Percentiles rank a stretch among this genome's conserved stretches.
These are phyloP conservation scores for Hermanozyma aechmeae DNA, from an alignment of 805 yeast species.

Conservation along the genomic window DNA sequence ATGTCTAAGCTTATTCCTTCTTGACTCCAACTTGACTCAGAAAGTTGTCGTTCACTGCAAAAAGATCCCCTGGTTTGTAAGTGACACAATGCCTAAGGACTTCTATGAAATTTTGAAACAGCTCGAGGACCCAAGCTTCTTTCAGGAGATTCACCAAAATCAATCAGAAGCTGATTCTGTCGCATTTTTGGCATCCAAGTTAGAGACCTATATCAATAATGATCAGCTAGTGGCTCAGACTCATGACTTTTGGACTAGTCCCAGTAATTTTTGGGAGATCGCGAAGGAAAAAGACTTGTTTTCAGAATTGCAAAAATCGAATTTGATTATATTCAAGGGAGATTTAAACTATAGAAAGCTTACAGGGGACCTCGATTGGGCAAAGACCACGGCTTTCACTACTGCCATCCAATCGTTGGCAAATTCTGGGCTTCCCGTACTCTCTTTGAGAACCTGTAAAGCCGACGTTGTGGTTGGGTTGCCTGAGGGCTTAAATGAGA, in stretches of 20 bases:
- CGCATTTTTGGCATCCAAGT: conserved; percentile 11
- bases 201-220: conserved; percentile 11
- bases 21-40: conserved; percentile 60
- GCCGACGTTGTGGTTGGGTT: conserved; percentile 94
- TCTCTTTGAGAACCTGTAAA: conserved; percentile 86
- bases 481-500: conserved; percentile 60
- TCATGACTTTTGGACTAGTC: conserved; percentile 82
- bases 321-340: conserved; percentile 81
- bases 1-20: conserved; percentile 28
- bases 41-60: conserved; percentile 78
- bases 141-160: conserved; percentile 28
- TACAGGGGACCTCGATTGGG: conserved; percentile 89
- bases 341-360: conserved; percentile 93
- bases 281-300: conserved; percentile 57
- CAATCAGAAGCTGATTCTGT: conserved; percentile 13
- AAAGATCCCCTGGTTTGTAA: conserved; percentile 93
- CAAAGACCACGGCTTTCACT: conserved; percentile 63
- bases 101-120: conserved; percentile 50
- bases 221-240: conserved; percentile 25
- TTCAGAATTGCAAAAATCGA: conserved; percentile 50
- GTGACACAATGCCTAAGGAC: conserved; percentile 88
- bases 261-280: conserved; percentile 66
- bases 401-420: conserved; percentile 66
- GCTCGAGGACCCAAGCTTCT: conserved; percentile 42
- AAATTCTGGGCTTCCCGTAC: conserved; percentile 45